Percentiles rank a stretch among this genome's conserved stretches.
Evolutionary conservation across 2,329 filamentous ascomycete species (phyloP).

Genomic region (Beauveria bassiana): DNA sequence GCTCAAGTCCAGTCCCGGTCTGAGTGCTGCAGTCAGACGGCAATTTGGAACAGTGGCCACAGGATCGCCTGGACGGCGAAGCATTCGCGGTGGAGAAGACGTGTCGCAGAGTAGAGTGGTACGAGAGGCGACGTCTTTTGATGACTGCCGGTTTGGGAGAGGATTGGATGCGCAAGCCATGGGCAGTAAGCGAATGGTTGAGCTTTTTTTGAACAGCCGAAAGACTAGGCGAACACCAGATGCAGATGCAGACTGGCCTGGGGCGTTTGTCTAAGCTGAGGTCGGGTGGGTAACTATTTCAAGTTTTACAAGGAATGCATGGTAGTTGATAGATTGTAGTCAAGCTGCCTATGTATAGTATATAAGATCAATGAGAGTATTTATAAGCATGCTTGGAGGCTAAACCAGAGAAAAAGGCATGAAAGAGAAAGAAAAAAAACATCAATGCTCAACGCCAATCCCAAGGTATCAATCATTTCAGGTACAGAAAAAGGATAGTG

Average conservation of each 20-base stretch:
- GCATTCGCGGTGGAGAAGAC: background rate
- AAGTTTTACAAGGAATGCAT: background rate
- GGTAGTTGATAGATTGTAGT: conserved; percentile 8
- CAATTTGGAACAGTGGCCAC: conserved; percentile 13
- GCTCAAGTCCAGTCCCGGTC: conserved; percentile 23
- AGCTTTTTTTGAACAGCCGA: conserved; percentile 44
- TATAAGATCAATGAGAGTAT: conserved; percentile 7
- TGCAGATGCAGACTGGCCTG: background rate
- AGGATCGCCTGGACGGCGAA: conserved; percentile 6
- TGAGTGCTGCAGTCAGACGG: conserved; percentile 13
- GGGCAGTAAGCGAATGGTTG: conserved; percentile 46
- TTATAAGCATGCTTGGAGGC: background rate
- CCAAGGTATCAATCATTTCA: conserved; percentile 10
- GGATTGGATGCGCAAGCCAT: conserved; percentile 27
- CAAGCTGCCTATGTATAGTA: conserved; percentile 4
- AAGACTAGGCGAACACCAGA: conserved; percentile 23
- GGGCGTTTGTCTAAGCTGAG: conserved; percentile 22
- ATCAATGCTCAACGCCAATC: conserved; percentile 5
- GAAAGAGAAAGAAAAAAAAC: background rate
- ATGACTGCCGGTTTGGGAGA: conserved; percentile 10
- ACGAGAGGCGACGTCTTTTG: conserved; percentile 8
- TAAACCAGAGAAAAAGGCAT: background rate
- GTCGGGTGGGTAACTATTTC: background rate
- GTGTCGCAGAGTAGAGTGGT: background rate
- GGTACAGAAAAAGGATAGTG: background rate